Base-by-base conservation (phyloP, 140 eudicot species). In the Bidens hawaiensis region DNA sequence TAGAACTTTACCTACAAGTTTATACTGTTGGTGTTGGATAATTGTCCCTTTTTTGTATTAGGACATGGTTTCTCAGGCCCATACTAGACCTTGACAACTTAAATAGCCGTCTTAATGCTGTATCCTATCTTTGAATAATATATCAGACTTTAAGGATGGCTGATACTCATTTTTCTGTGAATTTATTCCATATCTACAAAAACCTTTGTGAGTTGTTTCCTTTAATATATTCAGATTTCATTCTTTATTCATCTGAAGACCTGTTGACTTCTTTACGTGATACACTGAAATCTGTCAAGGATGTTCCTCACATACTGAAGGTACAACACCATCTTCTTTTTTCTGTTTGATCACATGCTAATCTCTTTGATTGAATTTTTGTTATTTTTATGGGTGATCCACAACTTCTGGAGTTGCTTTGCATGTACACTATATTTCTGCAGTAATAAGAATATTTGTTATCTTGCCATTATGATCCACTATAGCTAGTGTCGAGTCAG, bases 61-160 rank as follows among this genome's bases (percentile, higher is more conserved):
- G 99, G 89, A 76, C 73, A 78, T 93, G 99, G 99, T 93, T 93
- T 72, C 82, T 93, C 63, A 82, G 99, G 87, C 99, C 99, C 43
- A 79, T 88, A 64, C 79, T 88, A 46, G 94, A 93, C 68, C 80
- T 93, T 33, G 89, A 85, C 53, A 85, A 74, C 68, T 72, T 88
- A 75, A 88, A 85, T 63, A 65, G 66, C 22, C 96, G 99, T 68
- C 94, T 93, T 50, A 76, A 85, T 77, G 83, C 76, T 68, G 99
- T 93, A 88, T 93, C 96, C 99, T 81, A 57, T 65, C 11, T 57
- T 46, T 10, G 7, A 40, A 48, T 21, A 27, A 48, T 18, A 48
- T 41, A 45, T 65, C 9, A 33, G n/a, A 65, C 21, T 14, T n/a
- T n/a, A 64, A 22, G 50, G 50, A 36, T 50, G 28, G 22, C 15